Base-by-base conservation (phyloP, 2,329 filamentous ascomycete species). In the Epichloe amarillans region DNA sequence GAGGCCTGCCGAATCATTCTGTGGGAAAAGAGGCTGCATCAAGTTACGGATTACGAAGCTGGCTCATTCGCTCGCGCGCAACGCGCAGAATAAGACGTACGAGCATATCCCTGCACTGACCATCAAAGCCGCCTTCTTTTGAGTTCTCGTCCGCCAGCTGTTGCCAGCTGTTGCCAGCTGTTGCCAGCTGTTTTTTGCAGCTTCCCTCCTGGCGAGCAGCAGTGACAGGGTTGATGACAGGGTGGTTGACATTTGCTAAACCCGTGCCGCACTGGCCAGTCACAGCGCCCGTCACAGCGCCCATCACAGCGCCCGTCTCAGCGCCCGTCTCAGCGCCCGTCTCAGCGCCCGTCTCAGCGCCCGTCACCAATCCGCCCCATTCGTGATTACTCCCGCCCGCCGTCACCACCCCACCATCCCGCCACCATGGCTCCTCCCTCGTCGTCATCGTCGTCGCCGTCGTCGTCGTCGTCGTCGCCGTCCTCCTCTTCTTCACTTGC, bases 401-500 rank as follows among this genome's bases (percentile, higher is more conserved):
- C 5, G 41, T 35, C 36, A 11, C 40, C 19, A 19, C 37, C 36
- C 19, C 35, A 21, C 38, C 49, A 50, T 44, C 48, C 51, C 50
- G 43, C 47, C 51, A 56, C 46, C 51, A 56, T 57, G 52, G 50
- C 54, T 52, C 50, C 52, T 41, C 60, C 60, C 56, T 37, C 39
- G 7, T 26, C 53, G 44, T 57, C 60, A 48, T 21, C 21, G 3
- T 23, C 21, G 21, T 57, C 57, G 50, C 58, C 61, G 57, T 38
- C 35, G 57, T 23, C 44, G 21, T 59, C 55, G 26, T 36, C 54
- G 46, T 56, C 60, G 3, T 38, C 35, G 5, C 3, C 61, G 57
- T 69, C 68, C 55, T 69, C 74, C 50, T 69, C 73, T 54, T 67
- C 72, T 52, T 69, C 72, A 52, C 71, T 75, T 54, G 70, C 72